Evolutionary conservation across 75 land plant species (phyloP).

Genomic region (Selaginella tamariscina): DNA sequence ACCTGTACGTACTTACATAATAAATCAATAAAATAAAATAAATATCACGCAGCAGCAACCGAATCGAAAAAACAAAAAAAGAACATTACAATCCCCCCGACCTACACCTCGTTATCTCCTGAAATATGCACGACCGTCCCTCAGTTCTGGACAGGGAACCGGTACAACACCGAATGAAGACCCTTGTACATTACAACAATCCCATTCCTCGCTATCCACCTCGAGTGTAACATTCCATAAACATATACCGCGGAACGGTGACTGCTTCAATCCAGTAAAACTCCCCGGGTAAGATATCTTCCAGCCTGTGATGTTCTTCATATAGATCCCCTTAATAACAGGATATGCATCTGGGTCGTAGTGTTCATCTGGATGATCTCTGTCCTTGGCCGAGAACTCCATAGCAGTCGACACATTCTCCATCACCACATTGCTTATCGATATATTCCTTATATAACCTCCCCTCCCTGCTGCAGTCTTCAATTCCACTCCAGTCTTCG

Average conservation of each 20-base stretch:
- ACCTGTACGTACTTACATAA: background rate
- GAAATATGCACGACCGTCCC: conserved; percentile 1
- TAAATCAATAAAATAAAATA: background rate
- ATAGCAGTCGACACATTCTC: conserved; percentile 38
- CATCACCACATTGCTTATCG: conserved; percentile 46
- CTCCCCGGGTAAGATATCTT: conserved; percentile 47
- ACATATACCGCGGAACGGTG: conserved; percentile 40
- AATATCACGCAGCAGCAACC: background rate
- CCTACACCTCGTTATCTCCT: too few species aligned
- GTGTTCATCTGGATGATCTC: conserved; percentile 66
- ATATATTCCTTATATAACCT: conserved; percentile 54
- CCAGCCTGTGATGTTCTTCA: conserved; percentile 46
- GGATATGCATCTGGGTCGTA: conserved; percentile 60
- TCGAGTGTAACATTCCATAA: conserved; percentile 39
- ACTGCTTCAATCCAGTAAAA: conserved; percentile 45
- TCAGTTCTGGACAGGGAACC: conserved; percentile 42
- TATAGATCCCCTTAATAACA: conserved; percentile 33
- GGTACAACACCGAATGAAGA: conserved; percentile 46
- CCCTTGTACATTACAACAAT: conserved; percentile 59
- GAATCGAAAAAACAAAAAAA: background rate
- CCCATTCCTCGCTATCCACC: conserved; percentile 41
- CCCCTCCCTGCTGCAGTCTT: conserved; percentile 72
- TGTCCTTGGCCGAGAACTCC: conserved; percentile 39
- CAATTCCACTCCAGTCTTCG: conserved; percentile 37
- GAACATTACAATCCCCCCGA: background rate